Conservation (phyloP, 352 stramenopile genomes). For the Peronospora farinosa region DNA sequence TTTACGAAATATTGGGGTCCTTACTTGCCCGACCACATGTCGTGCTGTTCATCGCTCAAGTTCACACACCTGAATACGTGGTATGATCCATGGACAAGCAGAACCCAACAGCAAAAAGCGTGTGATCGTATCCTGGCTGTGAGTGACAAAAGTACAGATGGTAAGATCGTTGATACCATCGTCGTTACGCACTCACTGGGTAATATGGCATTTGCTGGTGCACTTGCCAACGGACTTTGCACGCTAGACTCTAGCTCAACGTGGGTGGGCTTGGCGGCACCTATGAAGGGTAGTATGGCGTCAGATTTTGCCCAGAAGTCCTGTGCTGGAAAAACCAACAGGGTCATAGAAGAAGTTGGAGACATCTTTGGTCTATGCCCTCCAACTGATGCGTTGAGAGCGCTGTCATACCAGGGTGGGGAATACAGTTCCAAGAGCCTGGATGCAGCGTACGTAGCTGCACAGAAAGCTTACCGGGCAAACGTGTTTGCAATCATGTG, state of each 20-base stretch:
- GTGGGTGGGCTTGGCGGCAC: constrained; percentile 26
- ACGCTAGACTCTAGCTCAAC: constrained; percentile 18
- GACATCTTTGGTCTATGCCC: constrained; percentile 30
- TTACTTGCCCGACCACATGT: constrained; percentile 12
- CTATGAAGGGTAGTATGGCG: constrained; percentile 30
- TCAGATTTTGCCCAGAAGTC: constrained; percentile 26
- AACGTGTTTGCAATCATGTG: constrained; percentile 37
- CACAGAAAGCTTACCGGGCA: constrained; percentile 23
- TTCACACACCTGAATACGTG: constrained; percentile 30
- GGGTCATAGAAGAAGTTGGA: constrained; percentile 20
- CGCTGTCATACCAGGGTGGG: constrained; percentile 29
- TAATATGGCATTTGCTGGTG: constrained; percentile 14
- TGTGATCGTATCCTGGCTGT: constrained; percentile 22
- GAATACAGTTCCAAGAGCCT: constrained; percentile 19
- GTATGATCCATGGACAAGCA: constrained; percentile 26
- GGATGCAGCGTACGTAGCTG: constrained; percentile 21
- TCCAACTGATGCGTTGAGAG: constrained; percentile 22
- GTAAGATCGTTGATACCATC: constrained; percentile 16
- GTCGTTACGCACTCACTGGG: constrained; percentile 24
- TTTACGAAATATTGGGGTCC: constrained; percentile 12
- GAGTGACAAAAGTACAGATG: constrained; percentile 15
- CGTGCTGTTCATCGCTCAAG: constrained; percentile 20
- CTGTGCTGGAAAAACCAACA: constrained; percentile 24
- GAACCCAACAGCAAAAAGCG: constrained; percentile 23
- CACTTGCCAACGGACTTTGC: constrained; percentile 17